Percentiles rank a stretch among this genome's conserved stretches.
Conservation (phyloP, 2,329 filamentous ascomycete genomes). For the Colletotrichum gloeosporioides region DNA sequence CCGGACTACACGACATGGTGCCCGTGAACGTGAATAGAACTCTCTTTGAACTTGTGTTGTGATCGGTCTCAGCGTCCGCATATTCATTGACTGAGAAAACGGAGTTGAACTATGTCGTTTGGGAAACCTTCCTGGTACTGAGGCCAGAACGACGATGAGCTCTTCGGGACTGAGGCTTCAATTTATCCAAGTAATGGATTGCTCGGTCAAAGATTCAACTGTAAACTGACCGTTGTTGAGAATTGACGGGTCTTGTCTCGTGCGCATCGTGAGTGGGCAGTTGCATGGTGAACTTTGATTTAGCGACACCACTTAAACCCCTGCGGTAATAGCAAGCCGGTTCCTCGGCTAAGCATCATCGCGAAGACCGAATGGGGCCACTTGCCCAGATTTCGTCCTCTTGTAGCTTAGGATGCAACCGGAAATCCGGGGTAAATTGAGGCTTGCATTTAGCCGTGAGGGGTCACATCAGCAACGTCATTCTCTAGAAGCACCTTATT, state of each 20-base stretch:
- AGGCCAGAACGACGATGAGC: neutral
- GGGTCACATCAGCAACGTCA: constrained; percentile 8
- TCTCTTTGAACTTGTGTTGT: neutral
- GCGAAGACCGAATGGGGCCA: neutral
- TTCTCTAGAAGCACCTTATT: neutral
- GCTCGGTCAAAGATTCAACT: neutral
- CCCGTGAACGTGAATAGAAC: neutral
- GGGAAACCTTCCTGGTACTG: accelerated
- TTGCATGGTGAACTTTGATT: neutral
- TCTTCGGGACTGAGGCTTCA: neutral
- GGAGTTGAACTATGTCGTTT: neutral
- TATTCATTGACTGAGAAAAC: neutral
- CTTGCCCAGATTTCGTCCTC: neutral
- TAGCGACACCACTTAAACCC: neutral
- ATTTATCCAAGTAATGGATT: neutral
- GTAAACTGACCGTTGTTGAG: neutral
- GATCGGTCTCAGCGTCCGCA: neutral
- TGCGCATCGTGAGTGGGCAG: neutral
- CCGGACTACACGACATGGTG: neutral
- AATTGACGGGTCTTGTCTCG: neutral
- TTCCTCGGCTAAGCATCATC: neutral
- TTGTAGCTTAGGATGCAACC: neutral
- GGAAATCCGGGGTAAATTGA: constrained; percentile 9
- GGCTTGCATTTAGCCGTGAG: constrained; percentile 17
- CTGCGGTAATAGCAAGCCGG: neutral